Evolutionary conservation across 306 rosid species (phyloP).

Genomic region (Sindora glabra): DNA sequence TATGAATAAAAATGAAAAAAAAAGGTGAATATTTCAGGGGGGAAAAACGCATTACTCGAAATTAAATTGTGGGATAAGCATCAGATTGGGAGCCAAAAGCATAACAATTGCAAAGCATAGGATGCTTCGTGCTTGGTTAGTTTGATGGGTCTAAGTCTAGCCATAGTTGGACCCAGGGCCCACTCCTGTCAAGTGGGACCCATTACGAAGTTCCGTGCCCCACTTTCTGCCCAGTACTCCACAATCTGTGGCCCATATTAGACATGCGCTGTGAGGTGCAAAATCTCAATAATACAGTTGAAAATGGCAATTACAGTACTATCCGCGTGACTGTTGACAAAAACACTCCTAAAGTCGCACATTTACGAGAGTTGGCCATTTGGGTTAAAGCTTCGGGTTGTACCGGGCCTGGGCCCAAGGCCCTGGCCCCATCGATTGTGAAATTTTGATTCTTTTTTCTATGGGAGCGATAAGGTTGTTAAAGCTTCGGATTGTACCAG

Average conservation of each 20-base stretch:
- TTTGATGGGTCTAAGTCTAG: constrained; percentile 10
- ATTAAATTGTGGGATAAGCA: too few relatives aligned
- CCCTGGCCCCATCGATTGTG: background rate
- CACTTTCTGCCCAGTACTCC: constrained; percentile 14
- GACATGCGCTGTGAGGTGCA: background rate
- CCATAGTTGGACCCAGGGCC: constrained; percentile 18
- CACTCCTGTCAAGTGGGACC: constrained; percentile 20
- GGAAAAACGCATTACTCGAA: too few relatives aligned
- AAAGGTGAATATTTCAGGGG: too few relatives aligned
- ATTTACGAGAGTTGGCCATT: background rate
- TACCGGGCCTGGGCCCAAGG: constrained; percentile 10
- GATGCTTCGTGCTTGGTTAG: constrained; percentile 33
- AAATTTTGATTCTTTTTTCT: background rate
- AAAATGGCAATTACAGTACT: constrained; percentile 3
- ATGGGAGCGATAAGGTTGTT: too few relatives aligned
- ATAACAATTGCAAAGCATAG: constrained; percentile 21
- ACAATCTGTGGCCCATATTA: constrained; percentile 21
- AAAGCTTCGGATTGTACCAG: too few relatives aligned
- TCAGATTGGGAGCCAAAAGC: too few relatives aligned
- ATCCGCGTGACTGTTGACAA: background rate
- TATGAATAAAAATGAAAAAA: too few relatives aligned
- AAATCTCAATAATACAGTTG: background rate
- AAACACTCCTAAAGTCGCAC: too few relatives aligned
- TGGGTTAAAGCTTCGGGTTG: constrained; percentile 5
- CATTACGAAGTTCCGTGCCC: too few relatives aligned